Evolutionary conservation across 306 rosid species (phyloP).

Genomic region (Lagenaria siceraria): DNA sequence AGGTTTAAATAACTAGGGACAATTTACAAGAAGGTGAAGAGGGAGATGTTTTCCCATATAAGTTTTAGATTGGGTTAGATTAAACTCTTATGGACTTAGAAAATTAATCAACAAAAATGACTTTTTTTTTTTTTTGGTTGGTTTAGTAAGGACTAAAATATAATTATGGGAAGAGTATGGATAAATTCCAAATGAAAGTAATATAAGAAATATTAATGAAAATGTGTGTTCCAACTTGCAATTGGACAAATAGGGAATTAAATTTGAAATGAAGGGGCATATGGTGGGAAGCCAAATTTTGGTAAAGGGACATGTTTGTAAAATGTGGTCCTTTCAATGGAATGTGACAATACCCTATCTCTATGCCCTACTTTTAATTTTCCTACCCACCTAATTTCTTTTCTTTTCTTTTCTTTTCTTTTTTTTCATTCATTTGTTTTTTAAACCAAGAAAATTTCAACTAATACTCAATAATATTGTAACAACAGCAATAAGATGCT

Average conservation of each 20-base stretch:
- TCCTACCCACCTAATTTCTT: background rate
- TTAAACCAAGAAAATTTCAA: background rate
- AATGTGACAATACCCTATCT: background rate
- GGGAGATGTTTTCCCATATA: too few relatives aligned
- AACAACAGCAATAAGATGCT: background rate
- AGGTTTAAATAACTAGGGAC: too few relatives aligned
- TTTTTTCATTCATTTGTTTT: background rate
- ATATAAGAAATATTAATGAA: background rate
- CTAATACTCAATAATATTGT: background rate
- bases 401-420: background rate
- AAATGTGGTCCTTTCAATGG: background rate
- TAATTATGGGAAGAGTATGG: background rate
- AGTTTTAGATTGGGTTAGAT: too few relatives aligned
- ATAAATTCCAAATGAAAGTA: background rate
- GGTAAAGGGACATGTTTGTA: background rate
- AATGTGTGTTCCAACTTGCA: background rate
- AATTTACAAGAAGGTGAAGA: too few relatives aligned
- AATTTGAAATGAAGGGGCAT: background rate
- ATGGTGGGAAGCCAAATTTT: background rate
- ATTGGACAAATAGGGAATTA: background rate
- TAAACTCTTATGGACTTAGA: too few relatives aligned
- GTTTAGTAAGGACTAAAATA: background rate
- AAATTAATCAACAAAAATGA: too few relatives aligned
- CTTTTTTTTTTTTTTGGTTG: background rate
- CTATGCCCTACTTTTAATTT: background rate